These are phyloP conservation scores for Suillus alpinus DNA, from an alignment of 768 basidiomycete genomes.

Conservation along the genomic window DNA sequence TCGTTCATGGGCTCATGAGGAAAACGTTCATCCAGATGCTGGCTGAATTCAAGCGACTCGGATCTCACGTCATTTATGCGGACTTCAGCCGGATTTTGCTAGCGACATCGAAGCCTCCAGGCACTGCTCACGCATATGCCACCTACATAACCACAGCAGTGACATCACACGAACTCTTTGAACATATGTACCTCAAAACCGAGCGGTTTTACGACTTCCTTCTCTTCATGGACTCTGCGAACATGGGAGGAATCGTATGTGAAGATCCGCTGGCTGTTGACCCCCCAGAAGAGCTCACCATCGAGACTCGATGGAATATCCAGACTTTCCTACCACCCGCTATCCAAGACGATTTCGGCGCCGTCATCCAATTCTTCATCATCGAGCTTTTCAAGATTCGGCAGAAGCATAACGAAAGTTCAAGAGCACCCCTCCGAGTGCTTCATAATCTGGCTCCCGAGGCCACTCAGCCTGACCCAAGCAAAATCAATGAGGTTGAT, in stretches of 20 bases:
- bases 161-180: conserved; percentile 92
- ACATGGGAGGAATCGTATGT: conserved; percentile 87
- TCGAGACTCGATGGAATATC: conserved; percentile 94
- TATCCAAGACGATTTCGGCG: conserved; percentile 73
- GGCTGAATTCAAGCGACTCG: conserved; percentile 93
- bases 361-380: conserved; percentile 78
- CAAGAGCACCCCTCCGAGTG: conserved; percentile 69
- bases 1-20: conserved; percentile 93
- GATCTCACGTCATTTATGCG: conserved; percentile 90
- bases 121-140: conserved; percentile 92
- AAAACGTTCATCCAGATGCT: conserved; percentile 97
- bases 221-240: conserved; percentile 94
- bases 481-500: conserved; percentile 68
- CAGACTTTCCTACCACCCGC: conserved; percentile 81
- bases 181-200: conserved; percentile 84
- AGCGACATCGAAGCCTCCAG: conserved; percentile 93
- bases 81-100: conserved; percentile 90
- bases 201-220: conserved; percentile 92
- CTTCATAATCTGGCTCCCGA: conserved; percentile 67
- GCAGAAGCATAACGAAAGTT: conserved; percentile 55
- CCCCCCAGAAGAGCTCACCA: conserved; percentile 61
- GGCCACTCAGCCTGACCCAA: conserved; percentile 60
- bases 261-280: conserved; percentile 71
- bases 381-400: conserved; percentile 78
- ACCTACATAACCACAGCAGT: conserved; percentile 93